These are phyloP conservation scores for Ilex paraguariensis DNA, from an alignment of 305 asterid genomes.

Conservation along the genomic window DNA sequence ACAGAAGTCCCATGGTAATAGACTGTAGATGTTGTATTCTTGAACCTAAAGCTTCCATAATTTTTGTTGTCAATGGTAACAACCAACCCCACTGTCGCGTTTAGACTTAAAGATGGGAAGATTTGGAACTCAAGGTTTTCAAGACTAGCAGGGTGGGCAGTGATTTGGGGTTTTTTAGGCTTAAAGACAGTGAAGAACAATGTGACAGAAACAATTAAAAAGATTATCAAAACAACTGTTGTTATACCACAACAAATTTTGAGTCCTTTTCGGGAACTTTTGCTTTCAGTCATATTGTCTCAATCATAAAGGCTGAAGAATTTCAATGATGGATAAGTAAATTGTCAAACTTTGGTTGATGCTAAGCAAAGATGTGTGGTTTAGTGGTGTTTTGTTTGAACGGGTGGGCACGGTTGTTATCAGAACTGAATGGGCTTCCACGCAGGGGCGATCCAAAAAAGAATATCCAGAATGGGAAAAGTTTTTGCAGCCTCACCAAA, in stretches of 20 bases:
- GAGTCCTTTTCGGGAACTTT: slow-evolving; percentile 5
- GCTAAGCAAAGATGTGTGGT: too few species aligned
- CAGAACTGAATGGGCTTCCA: too few species aligned
- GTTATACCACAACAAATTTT: slow-evolving; percentile 20
- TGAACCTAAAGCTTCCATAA: slow-evolving; percentile 18
- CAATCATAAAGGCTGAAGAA: too few species aligned
- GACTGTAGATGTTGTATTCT: slow-evolving; percentile 12
- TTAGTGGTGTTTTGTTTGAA: too few species aligned
- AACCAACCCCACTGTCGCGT: slow-evolving; percentile 13
- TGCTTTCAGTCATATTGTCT: not conserved
- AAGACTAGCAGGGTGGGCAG: slow-evolving; percentile 14
- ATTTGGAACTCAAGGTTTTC: slow-evolving; percentile 15
- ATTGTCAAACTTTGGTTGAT: too few species aligned
- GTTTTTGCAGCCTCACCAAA: too few species aligned
- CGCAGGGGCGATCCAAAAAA: too few species aligned
- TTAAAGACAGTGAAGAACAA: slow-evolving; percentile 18
- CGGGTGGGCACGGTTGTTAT: too few species aligned
- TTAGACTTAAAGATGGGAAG: slow-evolving; percentile 13
- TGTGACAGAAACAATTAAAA: slow-evolving; percentile 10
- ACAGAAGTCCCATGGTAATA: slow-evolving; percentile 15
- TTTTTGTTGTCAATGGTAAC: slow-evolving; percentile 23
- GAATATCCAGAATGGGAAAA: too few species aligned
- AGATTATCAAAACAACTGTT: not conserved
- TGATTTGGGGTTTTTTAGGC: slow-evolving; percentile 25
- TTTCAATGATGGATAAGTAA: too few species aligned